These are phyloP conservation scores for Colletotrichum gloeosporioides DNA, from an alignment of 2,329 filamentous ascomycete species.

Conservation along the genomic window DNA sequence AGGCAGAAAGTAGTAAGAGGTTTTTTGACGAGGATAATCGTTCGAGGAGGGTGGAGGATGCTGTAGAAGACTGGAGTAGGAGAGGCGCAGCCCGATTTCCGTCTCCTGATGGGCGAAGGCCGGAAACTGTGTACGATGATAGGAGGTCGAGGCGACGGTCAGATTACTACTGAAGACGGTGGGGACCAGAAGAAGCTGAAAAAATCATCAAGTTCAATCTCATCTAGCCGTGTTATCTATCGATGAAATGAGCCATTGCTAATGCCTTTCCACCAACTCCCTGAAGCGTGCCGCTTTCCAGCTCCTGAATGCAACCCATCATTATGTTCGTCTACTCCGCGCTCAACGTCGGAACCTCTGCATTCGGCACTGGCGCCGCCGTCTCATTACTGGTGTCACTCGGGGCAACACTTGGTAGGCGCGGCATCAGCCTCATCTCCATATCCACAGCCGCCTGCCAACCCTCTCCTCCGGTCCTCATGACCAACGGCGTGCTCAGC, in stretches of 20 bases:
- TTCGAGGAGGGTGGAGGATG: background rate
- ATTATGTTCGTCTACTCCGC: slow-evolving; percentile 20
- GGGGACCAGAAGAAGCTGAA: background rate
- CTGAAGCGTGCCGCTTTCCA: background rate
- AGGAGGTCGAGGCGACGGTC: background rate
- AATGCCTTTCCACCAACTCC: background rate
- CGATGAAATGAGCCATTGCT: background rate
- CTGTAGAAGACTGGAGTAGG: slow-evolving; percentile 4
- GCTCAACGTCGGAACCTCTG: background rate
- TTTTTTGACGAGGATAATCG: background rate
- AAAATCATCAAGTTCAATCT: background rate
- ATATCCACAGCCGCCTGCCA: slow-evolving; percentile 38
- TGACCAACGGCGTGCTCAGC: slow-evolving; percentile 65
- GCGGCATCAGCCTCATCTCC: slow-evolving; percentile 5
- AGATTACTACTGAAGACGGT: background rate
- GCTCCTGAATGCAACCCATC: background rate
- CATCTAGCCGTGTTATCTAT: background rate
- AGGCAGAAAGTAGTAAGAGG: background rate
- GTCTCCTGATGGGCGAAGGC: slow-evolving; percentile 1
- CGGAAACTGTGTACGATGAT: background rate
- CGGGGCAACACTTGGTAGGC: background rate
- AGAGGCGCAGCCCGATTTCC: background rate
- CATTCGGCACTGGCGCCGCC: background rate
- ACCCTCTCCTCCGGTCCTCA: slow-evolving; percentile 63
- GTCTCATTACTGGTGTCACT: background rate